Base-by-base conservation (phyloP, 495 filamentous ascomycete genomes). In the Daldinia caldariorum region DNA sequence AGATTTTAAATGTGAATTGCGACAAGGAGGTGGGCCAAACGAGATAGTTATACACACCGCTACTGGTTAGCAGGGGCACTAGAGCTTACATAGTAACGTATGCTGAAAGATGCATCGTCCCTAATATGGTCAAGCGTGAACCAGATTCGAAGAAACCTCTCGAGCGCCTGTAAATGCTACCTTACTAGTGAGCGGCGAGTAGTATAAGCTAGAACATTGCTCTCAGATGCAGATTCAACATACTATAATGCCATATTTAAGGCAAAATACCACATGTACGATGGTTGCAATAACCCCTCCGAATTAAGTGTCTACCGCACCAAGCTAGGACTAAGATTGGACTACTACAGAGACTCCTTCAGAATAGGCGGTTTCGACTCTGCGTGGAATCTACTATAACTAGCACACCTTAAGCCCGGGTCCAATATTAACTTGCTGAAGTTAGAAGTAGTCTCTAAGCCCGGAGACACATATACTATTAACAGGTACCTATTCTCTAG, bases 21-120 rank as follows among this genome's bases (percentile, higher is more conserved):
- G 18, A 16, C 18, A 2, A 9, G 18, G 43, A 47, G 43, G 43
- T 47, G 43, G 43, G 43, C 20, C 18, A 18, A 18, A 47, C 43
- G 4, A 47, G 20, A 47, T 47, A 47, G 18, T 20, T 47, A 47
- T 47, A 47, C 43, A 47, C 43, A 47, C 43, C 43, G 43, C 43
- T 47, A 47, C 9, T 8, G 18, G 18, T 22, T 22, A 8, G 5
- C 43, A 22, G 9, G 38, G 43, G n/a, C 39, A 43, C 39, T 16
- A 43, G 39, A n/a, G n/a, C 20, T 26, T 26, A 26, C 26, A 3
- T 26, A 26, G 7, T 6, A 12, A 47, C 7, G 43, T 22, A 47
- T 5, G 18, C 3, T 47, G 18, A 3, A 47, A 47, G 20, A 47
- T 20, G 43, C 18, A 47, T 47, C 18, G 43, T 47, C 43, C 43